A percentile compares a stretch with the other conserved stretches of the same genome.
Conservation (phyloP, 257 asterid species). For the Rhazya stricta region DNA sequence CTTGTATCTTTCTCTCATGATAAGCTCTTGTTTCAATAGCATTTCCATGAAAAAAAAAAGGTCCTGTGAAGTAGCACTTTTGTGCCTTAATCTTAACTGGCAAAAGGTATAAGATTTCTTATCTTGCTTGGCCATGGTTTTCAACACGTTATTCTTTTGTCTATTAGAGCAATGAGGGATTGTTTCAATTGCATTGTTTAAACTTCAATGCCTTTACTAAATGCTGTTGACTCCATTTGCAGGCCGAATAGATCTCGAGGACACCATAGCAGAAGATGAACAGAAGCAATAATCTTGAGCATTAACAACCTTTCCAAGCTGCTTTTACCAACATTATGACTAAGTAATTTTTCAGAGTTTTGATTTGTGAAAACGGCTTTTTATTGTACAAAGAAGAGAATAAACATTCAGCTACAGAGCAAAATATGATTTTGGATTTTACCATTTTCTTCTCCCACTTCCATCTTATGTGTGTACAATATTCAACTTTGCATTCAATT, state of each 20-base stretch:
- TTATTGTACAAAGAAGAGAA: conserved; percentile 30
- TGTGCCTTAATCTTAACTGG: not conserved
- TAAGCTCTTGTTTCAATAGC: not conserved
- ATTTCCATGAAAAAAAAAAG: not conserved
- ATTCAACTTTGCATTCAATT: too few relatives aligned
- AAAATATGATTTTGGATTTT: conserved; percentile 34
- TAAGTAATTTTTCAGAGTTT: conserved; percentile 4
- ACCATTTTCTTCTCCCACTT: conserved; percentile 8
- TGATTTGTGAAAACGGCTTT: conserved; percentile 19
- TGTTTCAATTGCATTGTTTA: not conserved
- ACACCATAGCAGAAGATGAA: conserved; percentile 58
- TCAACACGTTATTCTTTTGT: not conserved
- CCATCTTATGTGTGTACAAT: conserved; percentile 6
- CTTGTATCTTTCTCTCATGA: not conserved
- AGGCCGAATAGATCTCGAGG: conserved; percentile 64
- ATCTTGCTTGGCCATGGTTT: too few relatives aligned
- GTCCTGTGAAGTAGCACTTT: not conserved
- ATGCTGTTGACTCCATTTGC: conserved; percentile 20
- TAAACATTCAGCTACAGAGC: conserved; percentile 24
- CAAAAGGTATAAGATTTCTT: not conserved
- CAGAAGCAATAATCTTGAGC: conserved; percentile 28
- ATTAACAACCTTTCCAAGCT: not conserved
- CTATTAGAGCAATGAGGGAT: not conserved
- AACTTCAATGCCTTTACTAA: not conserved
- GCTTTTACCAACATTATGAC: conserved; percentile 11